These are phyloP conservation scores for Ulota crispa DNA, from an alignment of 225 moss, liverwort and hornwort genomes.

Conservation along the genomic window DNA sequence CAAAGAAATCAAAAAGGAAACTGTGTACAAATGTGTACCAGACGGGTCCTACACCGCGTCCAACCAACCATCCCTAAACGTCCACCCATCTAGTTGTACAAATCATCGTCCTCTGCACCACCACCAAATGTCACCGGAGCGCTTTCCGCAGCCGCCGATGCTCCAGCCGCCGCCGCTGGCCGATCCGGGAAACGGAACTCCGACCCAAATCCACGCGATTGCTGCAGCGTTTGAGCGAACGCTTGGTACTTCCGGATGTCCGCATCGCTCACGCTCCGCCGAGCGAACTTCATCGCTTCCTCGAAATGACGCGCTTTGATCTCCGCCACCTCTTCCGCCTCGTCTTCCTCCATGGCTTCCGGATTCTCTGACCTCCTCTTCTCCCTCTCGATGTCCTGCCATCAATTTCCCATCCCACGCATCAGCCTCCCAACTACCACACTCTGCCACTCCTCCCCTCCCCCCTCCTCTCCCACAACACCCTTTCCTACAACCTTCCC, in stretches of 20 bases:
- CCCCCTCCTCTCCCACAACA: neutral
- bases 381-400: constrained; percentile 82
- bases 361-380: constrained; percentile 80
- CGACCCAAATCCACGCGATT: constrained; percentile 91
- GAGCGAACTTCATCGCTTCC: constrained; percentile 93
- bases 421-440: neutral
- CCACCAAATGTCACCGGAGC: constrained; percentile 57
- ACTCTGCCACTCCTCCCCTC: neutral
- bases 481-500: neutral
- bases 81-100: constrained; percentile 65
- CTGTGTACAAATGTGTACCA: constrained; percentile 58
- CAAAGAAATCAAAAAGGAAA: constrained; percentile 2
- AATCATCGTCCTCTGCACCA: constrained; percentile 76
- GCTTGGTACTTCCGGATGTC: constrained; percentile 94
- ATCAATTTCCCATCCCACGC: neutral
- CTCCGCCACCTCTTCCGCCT: constrained; percentile 72
- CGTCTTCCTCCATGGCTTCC: constrained; percentile 93
- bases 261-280: constrained; percentile 92
- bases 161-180: constrained; percentile 42
- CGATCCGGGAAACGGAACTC: constrained; percentile 91
- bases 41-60: constrained; percentile 24
- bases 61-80: constrained; percentile 24
- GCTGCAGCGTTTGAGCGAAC: constrained; percentile 87
- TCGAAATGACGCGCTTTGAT: constrained; percentile 89
- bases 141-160: constrained; percentile 30